These are phyloP conservation scores for Tetrapisispora arboricola DNA, from an alignment of 805 yeast genomes.

Conservation along the genomic window DNA sequence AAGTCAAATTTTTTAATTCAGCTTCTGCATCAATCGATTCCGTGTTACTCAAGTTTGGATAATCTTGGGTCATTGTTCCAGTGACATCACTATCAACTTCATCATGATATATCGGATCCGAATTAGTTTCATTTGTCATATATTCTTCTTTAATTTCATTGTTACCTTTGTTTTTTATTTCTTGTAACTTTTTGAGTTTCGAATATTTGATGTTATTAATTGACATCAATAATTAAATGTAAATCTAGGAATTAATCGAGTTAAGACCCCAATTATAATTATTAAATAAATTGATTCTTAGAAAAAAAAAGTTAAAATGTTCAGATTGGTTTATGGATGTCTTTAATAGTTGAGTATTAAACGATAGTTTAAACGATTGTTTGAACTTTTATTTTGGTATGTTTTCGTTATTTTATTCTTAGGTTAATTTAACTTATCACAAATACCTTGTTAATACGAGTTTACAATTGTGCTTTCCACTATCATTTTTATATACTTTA, in stretches of 20 bases:
- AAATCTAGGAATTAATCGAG: not conserved
- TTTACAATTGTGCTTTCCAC: too few species aligned
- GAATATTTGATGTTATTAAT: not conserved
- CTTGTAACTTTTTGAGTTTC: not conserved
- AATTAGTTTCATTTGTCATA: not conserved
- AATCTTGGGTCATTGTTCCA: not conserved
- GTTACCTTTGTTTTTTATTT: not conserved
- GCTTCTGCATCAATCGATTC: constrained; percentile 19
- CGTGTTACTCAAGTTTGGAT: not conserved
- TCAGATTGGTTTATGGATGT: too few species aligned
- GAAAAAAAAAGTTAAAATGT: too few species aligned
- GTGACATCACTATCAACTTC: not conserved
- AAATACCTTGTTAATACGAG: too few species aligned
- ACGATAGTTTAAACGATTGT: too few species aligned
- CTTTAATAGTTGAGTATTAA: too few species aligned
- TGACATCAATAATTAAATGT: not conserved
- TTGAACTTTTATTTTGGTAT: too few species aligned
- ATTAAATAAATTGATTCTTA: too few species aligned
- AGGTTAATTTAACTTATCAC: too few species aligned
- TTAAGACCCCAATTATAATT: too few species aligned
- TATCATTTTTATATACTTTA: too few species aligned
- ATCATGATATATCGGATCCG: not conserved
- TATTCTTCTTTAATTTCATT: not conserved
- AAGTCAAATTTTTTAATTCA: constrained; percentile 19
- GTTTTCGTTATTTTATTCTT: too few species aligned